Evolutionary conservation across 2,329 filamentous ascomycete genomes (phyloP), one percentile per base, ranked within the genome.

Genomic region (Coniochaeta ligniaria): DNA sequence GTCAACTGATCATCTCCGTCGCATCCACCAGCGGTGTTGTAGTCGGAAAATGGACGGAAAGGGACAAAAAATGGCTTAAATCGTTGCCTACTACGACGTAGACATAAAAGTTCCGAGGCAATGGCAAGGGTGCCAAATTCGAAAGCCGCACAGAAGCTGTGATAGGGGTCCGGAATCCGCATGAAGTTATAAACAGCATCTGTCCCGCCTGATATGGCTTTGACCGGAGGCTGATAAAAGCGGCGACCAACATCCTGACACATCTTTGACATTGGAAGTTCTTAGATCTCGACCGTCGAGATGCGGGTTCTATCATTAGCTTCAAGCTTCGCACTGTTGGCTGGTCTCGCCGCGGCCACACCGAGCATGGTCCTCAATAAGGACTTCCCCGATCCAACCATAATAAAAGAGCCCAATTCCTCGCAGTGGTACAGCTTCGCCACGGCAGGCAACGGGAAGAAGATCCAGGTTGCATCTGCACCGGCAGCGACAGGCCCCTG

Each of bases 401-500:
- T 87, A 57, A 66, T 86, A 54, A 69, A 79, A 65, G 76, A 72
- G 36, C 61, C 71, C 5, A 74, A 80, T 63, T 78, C 76, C 7
- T 36, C 31, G 8, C 74, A 71, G 2, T 87, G 80, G 77, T 84
- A 86, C 65, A 80, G 83, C 9, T 87, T 86, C 68, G 82, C 78
- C 3, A 85, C 82, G 1, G 79, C 78, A 56, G 76, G 75, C 59
- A 78, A 78, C 60, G 79, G 75, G 55, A 73, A 76, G 22, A 74
- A 82, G 60, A 74, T 87, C 6, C 84, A 85, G 64, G 75, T 83
- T 3, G 84, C 85, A 2, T 74, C 66, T 2, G 81, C 81, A 2
- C 63, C 71, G 1, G 76, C 80, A 58, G 80, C 83, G 56, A 69
- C 73, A 14, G 76, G 75, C 5, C 78, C 80, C 68, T 81, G 76